phyloP scores from a whole-genome alignment of 1,139 yeast genomes.

The Candida sp. region DNA sequence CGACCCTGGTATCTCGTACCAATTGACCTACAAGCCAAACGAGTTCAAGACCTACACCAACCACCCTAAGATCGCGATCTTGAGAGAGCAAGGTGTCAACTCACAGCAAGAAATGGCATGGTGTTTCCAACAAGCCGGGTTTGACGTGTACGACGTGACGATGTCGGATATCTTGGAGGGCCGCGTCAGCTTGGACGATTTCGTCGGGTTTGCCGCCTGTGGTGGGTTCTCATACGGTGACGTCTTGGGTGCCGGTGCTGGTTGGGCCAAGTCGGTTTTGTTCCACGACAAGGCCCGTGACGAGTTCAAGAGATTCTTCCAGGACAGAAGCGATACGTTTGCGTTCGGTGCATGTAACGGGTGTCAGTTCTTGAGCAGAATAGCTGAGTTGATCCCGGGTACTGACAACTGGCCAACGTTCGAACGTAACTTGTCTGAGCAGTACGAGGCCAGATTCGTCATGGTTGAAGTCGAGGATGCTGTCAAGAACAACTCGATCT shows the following conservation, averaged over 20 bases:
- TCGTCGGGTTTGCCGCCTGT: conserved; percentile 97
- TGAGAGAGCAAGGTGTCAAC: conserved; percentile 99
- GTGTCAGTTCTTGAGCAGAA: conserved; percentile 93
- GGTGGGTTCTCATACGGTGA: conserved; percentile 99
- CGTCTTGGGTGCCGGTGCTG: conserved; percentile 98
- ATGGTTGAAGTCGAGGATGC: conserved; percentile 78
- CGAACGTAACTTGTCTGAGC: conserved; percentile 91
- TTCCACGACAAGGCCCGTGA: conserved; percentile 78
- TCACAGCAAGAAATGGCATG: conserved; percentile 99
- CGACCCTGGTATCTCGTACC: conserved; percentile 90
- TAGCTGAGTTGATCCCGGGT: conserved; percentile 91
- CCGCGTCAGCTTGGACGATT: conserved; percentile 71
- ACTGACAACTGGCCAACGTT: conserved; percentile 97
- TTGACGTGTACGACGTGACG: conserved; percentile 91
- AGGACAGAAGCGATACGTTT: conserved; percentile 87
- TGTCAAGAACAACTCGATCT: conserved; percentile 61
- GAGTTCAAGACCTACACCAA: conserved; percentile 35
- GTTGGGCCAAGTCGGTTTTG: conserved; percentile 98
- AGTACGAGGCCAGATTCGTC: conserved; percentile 94
- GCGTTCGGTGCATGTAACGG: conserved; percentile 99
- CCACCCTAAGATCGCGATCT: conserved; percentile 88
- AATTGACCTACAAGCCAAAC: conserved; percentile 61
- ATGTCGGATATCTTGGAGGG: conserved; percentile 92
- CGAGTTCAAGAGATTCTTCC: conserved; percentile 83
- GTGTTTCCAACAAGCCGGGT: conserved; percentile 96